Evolutionary conservation across 495 filamentous ascomycete genomes (phyloP).

Genomic region (Penicillium malachiteum): DNA sequence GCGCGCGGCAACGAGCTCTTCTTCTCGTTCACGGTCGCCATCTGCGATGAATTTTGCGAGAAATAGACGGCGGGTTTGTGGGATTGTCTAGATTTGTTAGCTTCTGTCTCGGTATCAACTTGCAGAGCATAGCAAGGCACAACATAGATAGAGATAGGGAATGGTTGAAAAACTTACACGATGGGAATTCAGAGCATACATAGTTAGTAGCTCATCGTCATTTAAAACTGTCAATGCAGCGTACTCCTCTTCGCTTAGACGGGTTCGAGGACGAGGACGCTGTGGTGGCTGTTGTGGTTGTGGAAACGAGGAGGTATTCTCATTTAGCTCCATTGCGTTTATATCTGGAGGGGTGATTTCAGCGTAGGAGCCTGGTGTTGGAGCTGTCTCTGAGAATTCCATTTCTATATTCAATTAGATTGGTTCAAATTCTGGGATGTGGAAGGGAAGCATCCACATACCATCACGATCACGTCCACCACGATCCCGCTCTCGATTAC

Average conservation of each 20-base stretch:
- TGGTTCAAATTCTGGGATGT: neutral
- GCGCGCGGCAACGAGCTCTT: constrained; percentile 29
- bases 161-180: constrained; percentile 23
- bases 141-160: neutral
- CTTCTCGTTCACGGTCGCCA: constrained; percentile 27
- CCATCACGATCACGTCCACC: neutral
- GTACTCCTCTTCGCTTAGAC: constrained; percentile 36
- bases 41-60: constrained; percentile 34
- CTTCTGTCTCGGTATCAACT: neutral
- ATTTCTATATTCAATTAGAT: neutral
- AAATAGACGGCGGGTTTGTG: constrained; percentile 42
- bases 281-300: no score
- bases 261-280: no score
- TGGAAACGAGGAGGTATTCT: no score
- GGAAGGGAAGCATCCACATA: neutral
- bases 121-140: neutral
- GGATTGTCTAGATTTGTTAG: constrained; percentile 29
- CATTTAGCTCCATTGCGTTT: neutral
- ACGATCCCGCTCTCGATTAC: neutral
- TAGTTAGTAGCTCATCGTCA: constrained; percentile 36
- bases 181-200: constrained; percentile 33
- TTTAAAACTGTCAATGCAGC: constrained; percentile 35
- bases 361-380: neutral
- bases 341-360: no score
- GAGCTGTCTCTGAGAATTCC: neutral